phyloP scores from a whole-genome alignment of 1,284 basidiomycete genomes.

The Xanthoconium separans region DNA sequence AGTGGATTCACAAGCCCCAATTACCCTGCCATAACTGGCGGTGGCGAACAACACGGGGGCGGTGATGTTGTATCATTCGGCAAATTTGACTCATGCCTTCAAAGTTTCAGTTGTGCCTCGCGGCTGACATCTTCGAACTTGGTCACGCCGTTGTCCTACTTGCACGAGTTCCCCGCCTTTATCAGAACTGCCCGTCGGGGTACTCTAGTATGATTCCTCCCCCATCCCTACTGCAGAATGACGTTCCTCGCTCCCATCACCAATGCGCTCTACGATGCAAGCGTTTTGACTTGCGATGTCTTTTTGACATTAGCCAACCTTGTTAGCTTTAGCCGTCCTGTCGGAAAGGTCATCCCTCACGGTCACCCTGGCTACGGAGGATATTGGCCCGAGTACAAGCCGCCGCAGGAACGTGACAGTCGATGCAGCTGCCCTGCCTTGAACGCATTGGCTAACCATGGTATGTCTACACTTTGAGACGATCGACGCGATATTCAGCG shows the following conservation, averaged over 20 bases:
- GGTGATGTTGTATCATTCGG: background rate
- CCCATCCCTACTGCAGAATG: constrained; percentile 13
- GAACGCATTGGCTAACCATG: constrained; percentile 75
- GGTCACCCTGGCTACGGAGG: constrained; percentile 59
- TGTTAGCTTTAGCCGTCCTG: constrained; percentile 45
- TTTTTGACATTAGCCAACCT: constrained; percentile 54
- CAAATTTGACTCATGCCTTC: background rate
- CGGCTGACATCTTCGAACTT: background rate
- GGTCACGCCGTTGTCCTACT: background rate
- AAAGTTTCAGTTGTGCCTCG: background rate
- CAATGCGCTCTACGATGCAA: constrained; percentile 8
- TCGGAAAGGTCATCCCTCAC: constrained; percentile 51
- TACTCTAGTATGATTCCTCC: background rate
- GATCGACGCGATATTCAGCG: background rate
- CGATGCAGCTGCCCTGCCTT: constrained; percentile 67
- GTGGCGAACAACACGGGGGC: background rate
- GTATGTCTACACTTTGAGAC: constrained; percentile 36
- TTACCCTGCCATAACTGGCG: background rate
- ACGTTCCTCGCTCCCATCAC: constrained; percentile 10
- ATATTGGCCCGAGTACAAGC: constrained; percentile 64
- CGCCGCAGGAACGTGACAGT: constrained; percentile 61
- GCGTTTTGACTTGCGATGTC: constrained; percentile 51
- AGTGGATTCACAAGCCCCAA: background rate
- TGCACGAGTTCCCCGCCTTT: constrained; percentile 2
- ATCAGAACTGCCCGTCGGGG: background rate